Conservation (phyloP, 2,329 filamentous ascomycete species). For the Ophiostoma pallidulum region DNA sequence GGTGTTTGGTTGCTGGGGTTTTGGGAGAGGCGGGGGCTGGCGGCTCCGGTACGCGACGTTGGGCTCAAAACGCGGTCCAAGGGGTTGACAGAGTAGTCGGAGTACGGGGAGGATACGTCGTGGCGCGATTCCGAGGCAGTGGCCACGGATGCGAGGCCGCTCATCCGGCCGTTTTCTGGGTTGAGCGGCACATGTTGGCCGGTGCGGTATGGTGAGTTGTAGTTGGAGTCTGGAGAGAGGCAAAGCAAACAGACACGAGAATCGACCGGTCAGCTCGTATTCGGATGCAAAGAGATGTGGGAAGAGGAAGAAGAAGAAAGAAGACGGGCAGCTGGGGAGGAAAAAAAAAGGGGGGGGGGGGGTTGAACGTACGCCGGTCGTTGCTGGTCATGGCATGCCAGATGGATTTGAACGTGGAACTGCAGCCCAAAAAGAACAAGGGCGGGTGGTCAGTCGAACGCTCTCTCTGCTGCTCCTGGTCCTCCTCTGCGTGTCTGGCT, state of each 20-base stretch:
- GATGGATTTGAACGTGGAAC: slow-evolving; percentile 72
- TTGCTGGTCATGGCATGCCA: slow-evolving; percentile 85
- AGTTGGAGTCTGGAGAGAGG: slow-evolving; percentile 62
- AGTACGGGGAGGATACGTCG: slow-evolving; percentile 71
- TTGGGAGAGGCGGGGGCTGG: slow-evolving; percentile 5
- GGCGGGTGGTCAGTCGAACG: slow-evolving; percentile 1
- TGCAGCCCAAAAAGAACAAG: slow-evolving; percentile 16
- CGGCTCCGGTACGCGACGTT: neutral
- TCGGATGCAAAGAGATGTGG: no score
- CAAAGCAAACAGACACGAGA: neutral
- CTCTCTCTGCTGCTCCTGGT: neutral
- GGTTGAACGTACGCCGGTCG: slow-evolving; percentile 49
- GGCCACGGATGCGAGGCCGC: slow-evolving; percentile 76
- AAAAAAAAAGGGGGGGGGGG: neutral
- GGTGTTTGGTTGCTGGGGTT: slow-evolving; percentile 30
- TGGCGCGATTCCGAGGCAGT: slow-evolving; percentile 82
- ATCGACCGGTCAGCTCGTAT: neutral
- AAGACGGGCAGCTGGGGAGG: no score
- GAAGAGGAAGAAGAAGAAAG: neutral
- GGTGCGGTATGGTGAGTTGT: slow-evolving; percentile 86
- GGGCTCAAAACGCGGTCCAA: slow-evolving; percentile 11
- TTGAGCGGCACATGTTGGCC: slow-evolving; percentile 83
- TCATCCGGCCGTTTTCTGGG: slow-evolving; percentile 58
- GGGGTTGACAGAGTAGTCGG: slow-evolving; percentile 50
- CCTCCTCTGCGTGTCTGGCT: neutral